phyloP scores from a whole-genome alignment of 2,329 filamentous ascomycete species.

The Coleophoma crateriformis region DNA sequence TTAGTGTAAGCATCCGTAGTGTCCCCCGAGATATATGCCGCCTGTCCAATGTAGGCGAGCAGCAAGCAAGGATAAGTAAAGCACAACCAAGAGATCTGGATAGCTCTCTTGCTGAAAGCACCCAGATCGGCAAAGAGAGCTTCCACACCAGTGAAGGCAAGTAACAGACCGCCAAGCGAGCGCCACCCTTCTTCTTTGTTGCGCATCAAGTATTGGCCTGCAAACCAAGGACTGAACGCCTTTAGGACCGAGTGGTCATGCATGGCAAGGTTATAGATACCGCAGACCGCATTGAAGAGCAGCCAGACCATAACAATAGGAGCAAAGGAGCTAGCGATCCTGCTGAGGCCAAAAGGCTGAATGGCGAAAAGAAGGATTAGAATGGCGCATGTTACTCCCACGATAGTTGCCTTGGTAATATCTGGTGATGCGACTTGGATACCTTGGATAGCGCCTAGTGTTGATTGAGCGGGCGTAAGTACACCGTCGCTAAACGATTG shows the following conservation, averaged over 20 bases:
- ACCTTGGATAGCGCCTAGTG: slow-evolving; percentile 64
- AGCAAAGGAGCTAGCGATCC: slow-evolving; percentile 55
- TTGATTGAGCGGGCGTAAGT: slow-evolving; percentile 64
- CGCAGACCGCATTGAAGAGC: slow-evolving; percentile 54
- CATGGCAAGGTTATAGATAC: slow-evolving; percentile 54
- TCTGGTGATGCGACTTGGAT: slow-evolving; percentile 50
- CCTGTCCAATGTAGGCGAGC: slow-evolving; percentile 52
- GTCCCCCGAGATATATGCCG: slow-evolving; percentile 60
- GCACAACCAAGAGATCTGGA: slow-evolving; percentile 68
- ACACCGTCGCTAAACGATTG: slow-evolving; percentile 44
- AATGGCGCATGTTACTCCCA: slow-evolving; percentile 60
- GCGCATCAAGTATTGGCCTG: slow-evolving; percentile 53
- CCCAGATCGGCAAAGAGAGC: slow-evolving; percentile 74
- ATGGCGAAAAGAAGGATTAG: slow-evolving; percentile 57
- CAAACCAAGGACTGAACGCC: slow-evolving; percentile 54
- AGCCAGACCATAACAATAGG: slow-evolving; percentile 66
- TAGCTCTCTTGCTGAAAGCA: slow-evolving; percentile 64
- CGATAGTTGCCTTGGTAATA: slow-evolving; percentile 50
- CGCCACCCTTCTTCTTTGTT: slow-evolving; percentile 57
- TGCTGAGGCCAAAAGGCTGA: slow-evolving; percentile 60
- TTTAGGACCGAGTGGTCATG: slow-evolving; percentile 48
- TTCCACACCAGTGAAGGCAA: slow-evolving; percentile 75
- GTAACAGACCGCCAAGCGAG: slow-evolving; percentile 63
- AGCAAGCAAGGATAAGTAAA: slow-evolving; percentile 62
- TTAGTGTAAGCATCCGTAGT: slow-evolving; percentile 56